Base-by-base conservation (phyloP, 176 grass and related monocot species). In the Avena sativa region DNA sequence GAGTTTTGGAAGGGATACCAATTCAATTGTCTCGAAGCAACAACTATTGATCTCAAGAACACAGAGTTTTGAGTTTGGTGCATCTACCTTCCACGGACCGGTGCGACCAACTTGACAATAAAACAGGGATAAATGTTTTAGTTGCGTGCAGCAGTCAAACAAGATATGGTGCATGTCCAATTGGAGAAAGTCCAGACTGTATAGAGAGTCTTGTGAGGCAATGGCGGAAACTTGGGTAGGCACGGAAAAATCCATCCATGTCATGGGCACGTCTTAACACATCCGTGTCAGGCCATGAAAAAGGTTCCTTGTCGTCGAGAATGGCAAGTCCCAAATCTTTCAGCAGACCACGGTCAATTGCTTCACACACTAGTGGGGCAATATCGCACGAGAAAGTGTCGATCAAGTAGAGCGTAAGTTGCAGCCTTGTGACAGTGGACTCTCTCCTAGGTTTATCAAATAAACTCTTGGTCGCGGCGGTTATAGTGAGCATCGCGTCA, bases 1-100 rank as follows among this genome's bases (percentile, higher is more conserved):
- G 4, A 73, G 20, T 73, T 84, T 84, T 7, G 81, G 81, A 55
- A 84, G 68, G 14, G 52, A 74, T 9, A 46, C 5, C 5, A 84
- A 44, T n/a, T 74, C 68, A 30, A 84, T 6, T 59, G 23, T 47
- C 52, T 12, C 8, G 0, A 60, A 84, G 52, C 0, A 2, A 19
- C 81, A 83, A 4, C 14, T 28, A 3, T 16, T 2, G 8, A 83
- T n/a, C 36, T 19, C 21, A 4, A 83, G 15, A 28, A n/a, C 5
- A 49, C 40, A 0, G 0, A 84, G 19, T 43, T 84, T 84, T 20
- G 68, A 74, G 9, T 60, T 74, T 47, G 81, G 81, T 26, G 53
- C 68, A 74, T 84, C 21, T 25, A 79, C 59, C 34, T 79, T 79
- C 56, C 52, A 79, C 6, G 15, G 1, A 43, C 47, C 46, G 15